Evolutionary conservation across 2,329 filamentous ascomycete genomes (phyloP).

Genomic region (Bipolaris zeicola): DNA sequence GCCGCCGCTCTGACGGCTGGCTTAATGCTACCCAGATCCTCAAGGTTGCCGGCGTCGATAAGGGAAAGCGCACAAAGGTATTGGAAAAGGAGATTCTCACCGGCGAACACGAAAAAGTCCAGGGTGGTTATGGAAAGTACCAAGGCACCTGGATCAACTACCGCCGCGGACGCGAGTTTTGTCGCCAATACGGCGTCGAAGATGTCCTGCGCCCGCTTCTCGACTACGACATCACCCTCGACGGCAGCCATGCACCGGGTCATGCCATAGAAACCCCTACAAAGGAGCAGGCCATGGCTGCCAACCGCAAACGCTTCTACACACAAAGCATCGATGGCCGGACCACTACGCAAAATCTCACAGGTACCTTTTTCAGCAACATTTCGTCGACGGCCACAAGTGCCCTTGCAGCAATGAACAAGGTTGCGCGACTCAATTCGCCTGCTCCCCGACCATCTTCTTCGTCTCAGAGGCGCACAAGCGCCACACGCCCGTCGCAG

Average conservation of each 20-base stretch:
- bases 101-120: constrained; percentile 96
- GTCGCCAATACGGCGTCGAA: constrained; percentile 77
- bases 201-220: constrained; percentile 75
- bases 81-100: constrained; percentile 97
- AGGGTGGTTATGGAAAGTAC: constrained; percentile 98
- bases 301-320: constrained; percentile 86
- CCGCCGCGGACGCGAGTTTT: constrained; percentile 88
- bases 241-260: constrained; percentile 71
- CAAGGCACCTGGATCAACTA: constrained; percentile 99
- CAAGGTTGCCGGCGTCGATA: constrained; percentile 95
- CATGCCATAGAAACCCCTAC: constrained; percentile 90
- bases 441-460: constrained; percentile 68
- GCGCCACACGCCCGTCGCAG: constrained; percentile 73
- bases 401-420: constrained; percentile 94
- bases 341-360: constrained; percentile 63
- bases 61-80: constrained; percentile 96
- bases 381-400: constrained; percentile 93
- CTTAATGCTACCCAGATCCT: constrained; percentile 98
- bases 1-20: constrained; percentile 91
- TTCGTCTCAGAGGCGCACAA: constrained; percentile 68
- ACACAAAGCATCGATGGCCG: constrained; percentile 74
- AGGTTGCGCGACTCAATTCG: constrained; percentile 85
- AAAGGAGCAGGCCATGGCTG: constrained; percentile 98
- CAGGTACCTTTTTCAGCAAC: constrained; percentile 95
- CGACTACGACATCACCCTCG: constrained; percentile 79